A percentile compares a stretch with the other conserved stretches of the same genome.
These are phyloP conservation scores for Kockovaella imperatae DNA, from an alignment of 768 basidiomycete species.

Conservation along the genomic window DNA sequence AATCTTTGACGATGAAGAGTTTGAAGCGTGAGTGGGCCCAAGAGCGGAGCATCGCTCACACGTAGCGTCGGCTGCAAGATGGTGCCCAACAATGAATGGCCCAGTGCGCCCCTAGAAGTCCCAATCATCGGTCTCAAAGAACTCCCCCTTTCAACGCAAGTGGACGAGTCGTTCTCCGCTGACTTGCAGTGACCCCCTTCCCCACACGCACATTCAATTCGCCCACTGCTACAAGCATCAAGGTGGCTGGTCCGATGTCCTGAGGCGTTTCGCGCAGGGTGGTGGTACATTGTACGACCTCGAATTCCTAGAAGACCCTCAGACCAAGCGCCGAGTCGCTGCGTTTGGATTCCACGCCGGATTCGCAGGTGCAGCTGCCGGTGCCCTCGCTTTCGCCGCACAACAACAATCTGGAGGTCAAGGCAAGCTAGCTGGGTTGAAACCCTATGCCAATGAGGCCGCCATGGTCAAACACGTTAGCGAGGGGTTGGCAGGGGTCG, in stretches of 20 bases:
- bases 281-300: conserved; percentile 81
- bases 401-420: conserved; percentile 53
- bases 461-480: conserved; percentile 75
- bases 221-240: conserved; percentile 97
- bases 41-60: conserved; percentile 2
- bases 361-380: conserved; percentile 86
- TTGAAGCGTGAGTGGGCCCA: conserved; percentile 62
- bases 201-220: conserved; percentile 94
- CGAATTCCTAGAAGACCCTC: conserved; percentile 81
- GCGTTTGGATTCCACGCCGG: conserved; percentile 98
- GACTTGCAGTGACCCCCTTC: conserved; percentile 55
- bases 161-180: not conserved
- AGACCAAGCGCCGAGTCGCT: conserved; percentile 74
- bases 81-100: conserved; percentile 82
- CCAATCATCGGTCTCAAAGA: conserved; percentile 96
- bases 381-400: conserved; percentile 67
- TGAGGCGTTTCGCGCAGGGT: conserved; percentile 76
- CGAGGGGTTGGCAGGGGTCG: conserved; percentile 53
- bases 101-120: conserved; percentile 60
- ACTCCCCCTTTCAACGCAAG: conserved; percentile 63
- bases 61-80: conserved; percentile 80
- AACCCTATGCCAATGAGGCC: conserved; percentile 73
- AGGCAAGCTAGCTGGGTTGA: conserved; percentile 56
- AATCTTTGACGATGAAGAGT: conserved; percentile 89
- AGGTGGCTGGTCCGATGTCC: conserved; percentile 79